Evolutionary conservation across 2,329 filamentous ascomycete genomes (phyloP).

Genomic region (Penicillium crustosum): DNA sequence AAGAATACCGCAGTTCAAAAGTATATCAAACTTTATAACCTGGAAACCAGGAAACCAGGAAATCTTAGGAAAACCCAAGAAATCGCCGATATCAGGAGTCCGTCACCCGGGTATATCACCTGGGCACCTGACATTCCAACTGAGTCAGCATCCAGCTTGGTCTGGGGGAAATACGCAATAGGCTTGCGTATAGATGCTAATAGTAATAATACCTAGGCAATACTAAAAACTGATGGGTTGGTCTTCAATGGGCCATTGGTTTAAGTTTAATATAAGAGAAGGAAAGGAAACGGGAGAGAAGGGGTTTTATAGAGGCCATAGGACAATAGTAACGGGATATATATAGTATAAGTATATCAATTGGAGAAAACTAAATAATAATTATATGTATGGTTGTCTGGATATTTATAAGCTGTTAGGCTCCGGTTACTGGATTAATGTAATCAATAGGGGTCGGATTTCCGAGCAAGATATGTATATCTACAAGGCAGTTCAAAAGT

Average conservation of each 20-base stretch:
- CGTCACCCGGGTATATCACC: too few species aligned
- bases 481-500: background rate
- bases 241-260: too few species aligned
- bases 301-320: background rate
- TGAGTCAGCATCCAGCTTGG: background rate
- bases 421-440: too few species aligned
- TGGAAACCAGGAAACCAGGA: background rate
- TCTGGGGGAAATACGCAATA: background rate
- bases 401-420: too few species aligned
- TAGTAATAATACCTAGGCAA: background rate
- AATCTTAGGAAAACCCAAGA: background rate
- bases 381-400: too few species aligned
- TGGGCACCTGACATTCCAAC: constrained; percentile 1
- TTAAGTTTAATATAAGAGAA: background rate
- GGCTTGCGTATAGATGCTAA: background rate
- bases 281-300: background rate
- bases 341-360: background rate
- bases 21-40: background rate
- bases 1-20: background rate
- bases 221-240: background rate
- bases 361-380: background rate
- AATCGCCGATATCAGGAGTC: background rate
- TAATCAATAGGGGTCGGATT: background rate
- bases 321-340: too few species aligned
- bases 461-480: background rate